Evolutionary conservation across 2,329 filamentous ascomycete species (phyloP), one percentile per base, ranked within the genome.

Genomic region (Plenodomus lindquistii): DNA sequence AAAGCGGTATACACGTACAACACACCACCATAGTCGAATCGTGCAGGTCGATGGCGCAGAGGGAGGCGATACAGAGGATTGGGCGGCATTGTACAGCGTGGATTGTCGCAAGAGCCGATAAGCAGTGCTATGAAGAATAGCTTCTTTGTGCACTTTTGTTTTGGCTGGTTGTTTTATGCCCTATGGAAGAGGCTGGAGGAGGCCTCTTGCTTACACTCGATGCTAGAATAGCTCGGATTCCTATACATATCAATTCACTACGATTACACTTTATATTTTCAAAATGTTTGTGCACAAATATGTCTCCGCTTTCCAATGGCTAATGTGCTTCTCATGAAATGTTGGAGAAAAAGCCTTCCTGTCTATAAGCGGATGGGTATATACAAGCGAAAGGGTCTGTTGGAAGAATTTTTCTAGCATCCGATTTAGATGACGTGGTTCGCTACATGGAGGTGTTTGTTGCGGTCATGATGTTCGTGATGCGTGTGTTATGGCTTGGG

Each of bases 381-480:
- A 31, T 31, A 31, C 11, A 31, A 15, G 9, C 9, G 27, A 31
- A 11, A 15, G 10, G 27, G 15, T 31, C 6, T 31, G 10, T 10
- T 36, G 46, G 44, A 42, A 39, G 49, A 13, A 39, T 55, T 54
- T 16, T 11, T 64, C 50, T 64, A 13, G 60, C 61, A 64, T 55
- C 61, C 61, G 51, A 41, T 64, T 63, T 64, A 64, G 61, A 60
- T 63, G 61, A 31, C 27, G 49, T 48, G n/a, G n/a, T 31, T 46
- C 27, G 49, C 55, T 35, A 48, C 52, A 61, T 40, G 47, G 50
- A 43, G 49, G 46, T 37, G 37, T 19, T 49, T 16, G 35, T 40
- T 38, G 56, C 45, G 55, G 56, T 50, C 61, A 63, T 63, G 61
- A 64, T 64, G 61, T 64, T 31, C 53, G 56, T 31, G 57, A 61